Conservation (phyloP, 148 eudicot species). For the Pharnaceum exiguum region DNA sequence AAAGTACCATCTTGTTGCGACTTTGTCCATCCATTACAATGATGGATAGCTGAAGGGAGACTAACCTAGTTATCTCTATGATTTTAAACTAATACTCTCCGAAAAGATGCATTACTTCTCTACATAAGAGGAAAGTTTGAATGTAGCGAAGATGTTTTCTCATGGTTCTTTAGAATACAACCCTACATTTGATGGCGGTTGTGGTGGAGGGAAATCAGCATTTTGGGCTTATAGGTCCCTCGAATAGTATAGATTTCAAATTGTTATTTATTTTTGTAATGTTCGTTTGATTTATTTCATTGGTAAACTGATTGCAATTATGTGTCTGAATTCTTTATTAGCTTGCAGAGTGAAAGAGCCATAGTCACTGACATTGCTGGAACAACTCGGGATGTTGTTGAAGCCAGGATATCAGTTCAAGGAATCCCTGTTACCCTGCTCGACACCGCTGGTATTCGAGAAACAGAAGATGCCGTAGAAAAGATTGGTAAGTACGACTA, state of each 20-base stretch:
- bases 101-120: too few species aligned
- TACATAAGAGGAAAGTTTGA: too few species aligned
- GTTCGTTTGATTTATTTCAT: neutral
- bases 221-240: neutral
- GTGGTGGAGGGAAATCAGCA: too few species aligned
- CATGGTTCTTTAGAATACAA: too few species aligned
- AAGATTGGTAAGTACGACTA: slow-evolving; percentile 60
- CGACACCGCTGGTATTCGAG: slow-evolving; percentile 98
- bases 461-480: slow-evolving; percentile 85
- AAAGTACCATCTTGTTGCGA: too few species aligned
- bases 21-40: too few species aligned
- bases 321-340: slow-evolving; percentile 43
- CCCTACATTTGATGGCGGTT: too few species aligned
- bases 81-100: too few species aligned
- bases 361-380: slow-evolving; percentile 98
- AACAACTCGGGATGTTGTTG: slow-evolving; percentile 90
- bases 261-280: neutral
- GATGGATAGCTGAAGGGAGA: too few species aligned
- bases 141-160: too few species aligned
- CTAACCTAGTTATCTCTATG: too few species aligned
- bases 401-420: slow-evolving; percentile 71
- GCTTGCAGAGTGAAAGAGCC: slow-evolving; percentile 98
- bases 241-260: neutral
- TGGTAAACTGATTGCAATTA: slow-evolving; percentile 29
- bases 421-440: slow-evolving; percentile 92